A percentile compares a stretch with the other conserved stretches of the same genome.
Conservation (phyloP, 129 eudicot species). For the Arctium lappa region DNA sequence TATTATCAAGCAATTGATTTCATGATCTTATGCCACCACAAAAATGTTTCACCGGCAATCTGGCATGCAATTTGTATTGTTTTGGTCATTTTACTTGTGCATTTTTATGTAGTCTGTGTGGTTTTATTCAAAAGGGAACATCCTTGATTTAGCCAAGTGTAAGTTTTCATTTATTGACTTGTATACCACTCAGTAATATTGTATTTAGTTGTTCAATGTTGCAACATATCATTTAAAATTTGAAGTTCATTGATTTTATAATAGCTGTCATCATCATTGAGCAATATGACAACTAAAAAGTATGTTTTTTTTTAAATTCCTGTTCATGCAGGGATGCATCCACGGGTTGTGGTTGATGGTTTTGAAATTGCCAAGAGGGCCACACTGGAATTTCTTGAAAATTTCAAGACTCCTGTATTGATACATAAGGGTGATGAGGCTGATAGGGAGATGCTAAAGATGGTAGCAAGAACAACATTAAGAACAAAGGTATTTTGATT, state of each 20-base stretch:
- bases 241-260: not conserved
- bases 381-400: constrained; percentile 80
- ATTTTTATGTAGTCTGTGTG: not conserved
- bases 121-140: not conserved
- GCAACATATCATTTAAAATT: not conserved
- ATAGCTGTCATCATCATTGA: not conserved
- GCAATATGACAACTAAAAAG: not conserved
- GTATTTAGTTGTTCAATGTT: not conserved
- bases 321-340: constrained; percentile 85
- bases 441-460: constrained; percentile 86
- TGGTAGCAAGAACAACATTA: constrained; percentile 96
- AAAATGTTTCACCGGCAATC: not conserved
- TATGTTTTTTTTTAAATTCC: not conserved
- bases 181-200: not conserved
- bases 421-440: constrained; percentile 66
- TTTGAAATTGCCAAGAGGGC: constrained; percentile 98
- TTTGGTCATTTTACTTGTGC: not conserved
- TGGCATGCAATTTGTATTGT: not conserved
- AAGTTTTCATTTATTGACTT: not conserved
- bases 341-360: constrained; percentile 96
- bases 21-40: not conserved
- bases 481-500: constrained; percentile 74
- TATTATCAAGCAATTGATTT: not conserved
- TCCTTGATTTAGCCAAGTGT: not conserved
- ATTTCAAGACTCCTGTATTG: constrained; percentile 88